Conservation (phyloP, 805 yeast species). For the Kuraishia cidri region DNA sequence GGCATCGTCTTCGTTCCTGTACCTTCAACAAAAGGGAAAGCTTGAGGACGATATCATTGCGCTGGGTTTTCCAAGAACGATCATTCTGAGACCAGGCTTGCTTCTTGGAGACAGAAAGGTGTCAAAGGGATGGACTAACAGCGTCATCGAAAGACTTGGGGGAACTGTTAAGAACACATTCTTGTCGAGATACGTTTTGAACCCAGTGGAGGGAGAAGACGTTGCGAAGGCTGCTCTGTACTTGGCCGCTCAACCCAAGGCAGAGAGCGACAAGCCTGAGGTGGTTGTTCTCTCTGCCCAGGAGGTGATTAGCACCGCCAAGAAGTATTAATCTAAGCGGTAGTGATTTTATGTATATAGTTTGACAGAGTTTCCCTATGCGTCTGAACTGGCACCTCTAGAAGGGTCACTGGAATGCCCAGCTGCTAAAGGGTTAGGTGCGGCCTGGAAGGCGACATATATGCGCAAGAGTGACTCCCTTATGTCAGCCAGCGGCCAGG, state of each 20-base stretch:
- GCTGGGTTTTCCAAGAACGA: slow-evolving; percentile 57
- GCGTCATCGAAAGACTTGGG: slow-evolving; percentile 12
- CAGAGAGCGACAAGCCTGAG: slow-evolving; percentile 10
- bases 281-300: slow-evolving; percentile 11
- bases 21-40: slow-evolving; percentile 63
- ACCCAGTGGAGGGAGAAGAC: slow-evolving; percentile 54
- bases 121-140: slow-evolving; percentile 27
- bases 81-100: slow-evolving; percentile 72
- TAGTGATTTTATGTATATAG: too few species aligned
- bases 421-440: too few species aligned
- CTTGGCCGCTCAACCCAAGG: slow-evolving; percentile 12
- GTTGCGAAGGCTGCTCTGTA: slow-evolving; percentile 43
- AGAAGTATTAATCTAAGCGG: too few species aligned
- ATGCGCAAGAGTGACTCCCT: too few species aligned
- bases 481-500: too few species aligned
- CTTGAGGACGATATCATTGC: slow-evolving; percentile 59
- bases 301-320: slow-evolving; percentile 12
- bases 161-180: slow-evolving; percentile 23
- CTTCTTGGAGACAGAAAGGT: slow-evolving; percentile 54
- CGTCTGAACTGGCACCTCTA: too few species aligned
- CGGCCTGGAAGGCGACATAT: too few species aligned
- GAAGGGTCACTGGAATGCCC: too few species aligned
- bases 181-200: slow-evolving; percentile 18
- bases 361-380: too few species aligned
- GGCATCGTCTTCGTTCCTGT: slow-evolving; percentile 46